Base-by-base conservation (phyloP, 73 alveolate species). In the Paraurostyla sp. region DNA sequence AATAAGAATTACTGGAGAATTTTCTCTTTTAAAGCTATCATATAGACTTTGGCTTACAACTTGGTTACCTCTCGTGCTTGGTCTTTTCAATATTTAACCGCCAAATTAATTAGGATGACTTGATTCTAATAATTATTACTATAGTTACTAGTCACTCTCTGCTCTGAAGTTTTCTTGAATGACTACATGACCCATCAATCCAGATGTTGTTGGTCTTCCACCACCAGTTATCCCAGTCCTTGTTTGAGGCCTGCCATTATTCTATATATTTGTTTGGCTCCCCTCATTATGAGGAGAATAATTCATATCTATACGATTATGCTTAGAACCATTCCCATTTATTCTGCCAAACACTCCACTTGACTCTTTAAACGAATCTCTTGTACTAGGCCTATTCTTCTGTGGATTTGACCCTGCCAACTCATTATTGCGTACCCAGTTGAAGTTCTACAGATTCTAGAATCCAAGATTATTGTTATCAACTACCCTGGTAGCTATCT, bases 181-280 rank as follows among this genome's bases (percentile, higher is more conserved):
- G 9, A 65, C 82, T 7, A 65, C 82, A 65, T 65, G 82, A 35
- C 58, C 58, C 36, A 38, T 38, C 18, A 65, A 22, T 35, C 82
- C 82, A 0, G 82, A 65, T 6, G 82, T 65, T 7, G 82, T 65
- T 11, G 82, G 82, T 35, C 82, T 32, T 7, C 82, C 82, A 4
- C 82, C 82, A 38, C 82, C 82, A 65, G 60, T 65, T 65, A 56
- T 65, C 13, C 82, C 82, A 65, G 60, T 65, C 41, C 82, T 65
- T 32, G 82, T 65, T 38, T 65, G 41, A 1, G 82, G 82, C 25
- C 82, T 65, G 2, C 82, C 82, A 35, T 65, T 65, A 35, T 22
- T 35, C 7, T 11, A 2, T 1, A 65, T 65, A 65, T 65, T 65
- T 15, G 82, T 40, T 73, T 40, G 20, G n/a, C 71, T 43, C 11